Base-by-base conservation (phyloP, 371 early-diverging fungal genomes). In the Rhizopus arrhizus region DNA sequence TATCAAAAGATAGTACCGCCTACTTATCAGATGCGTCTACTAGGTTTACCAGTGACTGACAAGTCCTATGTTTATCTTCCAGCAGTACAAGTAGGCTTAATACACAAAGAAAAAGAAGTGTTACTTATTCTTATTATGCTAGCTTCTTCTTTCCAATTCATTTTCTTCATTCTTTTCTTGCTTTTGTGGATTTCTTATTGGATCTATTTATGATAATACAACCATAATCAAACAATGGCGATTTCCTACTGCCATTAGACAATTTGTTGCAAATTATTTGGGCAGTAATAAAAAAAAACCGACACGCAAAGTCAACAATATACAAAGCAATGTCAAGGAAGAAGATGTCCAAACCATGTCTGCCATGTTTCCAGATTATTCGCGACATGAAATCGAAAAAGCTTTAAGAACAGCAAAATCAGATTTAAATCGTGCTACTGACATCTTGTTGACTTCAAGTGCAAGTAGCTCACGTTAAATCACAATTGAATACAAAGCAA, bases 51-150 rank as follows among this genome's bases (percentile, higher is more conserved):
- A 4, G 53, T 84, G 16, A 80, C 75, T 10, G 87, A 90, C 58
- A 86, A 88, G 61, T 62, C 78, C 4, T 84, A 84, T 43, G 64
- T 85, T 53, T 87, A 85, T 59, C 46, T 77, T 35, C 68, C 87
- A 10, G 83, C 78, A 22, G 52, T 60, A 3, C 88, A 86, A 76
- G 86, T 89, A 73, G 22, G 22, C 2, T 22, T 22, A 58, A 67
- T 22, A 28, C 28, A 45, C 46, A 45, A 45, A 15, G 6, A 16
- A 32, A 49, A 16, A 22, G 22, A 22, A 22, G 22, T 0, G 2
- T 22, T 22, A 22, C 22, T 22, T 22, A 22, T 22, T 0, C 22
- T 22, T 22, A 22, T 13, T 34, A 34, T 7, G 34, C 15, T 36
- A 60, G 36, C n/a, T 49, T 33, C 31, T 85, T 4, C 53, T 80